phyloP scores from a whole-genome alignment of 2,329 filamentous ascomycete species.

The Purpureocillium takamizusanense region DNA sequence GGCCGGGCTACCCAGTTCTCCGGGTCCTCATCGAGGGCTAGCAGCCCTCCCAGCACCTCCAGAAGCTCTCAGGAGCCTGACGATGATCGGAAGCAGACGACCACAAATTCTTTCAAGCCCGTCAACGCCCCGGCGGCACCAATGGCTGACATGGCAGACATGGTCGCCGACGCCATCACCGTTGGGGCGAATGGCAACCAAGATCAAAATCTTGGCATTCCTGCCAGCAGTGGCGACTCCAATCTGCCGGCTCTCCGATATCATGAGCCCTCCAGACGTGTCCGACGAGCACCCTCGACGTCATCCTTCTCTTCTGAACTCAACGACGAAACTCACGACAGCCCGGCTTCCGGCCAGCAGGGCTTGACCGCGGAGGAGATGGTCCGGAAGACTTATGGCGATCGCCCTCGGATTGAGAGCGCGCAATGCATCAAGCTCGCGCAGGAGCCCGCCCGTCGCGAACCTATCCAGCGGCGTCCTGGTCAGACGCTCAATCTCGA shows the following conservation, averaged over 20 bases:
- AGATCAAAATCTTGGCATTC: no score
- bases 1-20: no score
- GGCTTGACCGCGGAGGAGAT: constrained; percentile 34
- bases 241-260: no score
- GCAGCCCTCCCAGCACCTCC: not conserved
- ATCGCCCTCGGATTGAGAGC: constrained; percentile 39
- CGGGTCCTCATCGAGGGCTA: not conserved
- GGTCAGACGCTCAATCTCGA: constrained; percentile 46
- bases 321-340: not conserved
- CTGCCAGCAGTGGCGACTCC: no score
- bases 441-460: constrained; percentile 36
- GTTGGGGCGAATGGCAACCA: no score
- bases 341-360: not conserved
- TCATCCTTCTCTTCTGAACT: no score
- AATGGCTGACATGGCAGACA: no score
- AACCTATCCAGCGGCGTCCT: constrained; percentile 41
- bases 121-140: not conserved
- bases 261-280: no score
- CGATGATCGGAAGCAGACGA: not conserved
- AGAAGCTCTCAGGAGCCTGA: no score
- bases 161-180: no score
- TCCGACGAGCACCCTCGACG: no score
- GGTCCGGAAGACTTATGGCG: constrained; percentile 37
- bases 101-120: not conserved
- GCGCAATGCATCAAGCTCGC: constrained; percentile 46